phyloP scores from a whole-genome alignment of 192 early-diverging fungal species.

The Entomortierella parvispora region DNA sequence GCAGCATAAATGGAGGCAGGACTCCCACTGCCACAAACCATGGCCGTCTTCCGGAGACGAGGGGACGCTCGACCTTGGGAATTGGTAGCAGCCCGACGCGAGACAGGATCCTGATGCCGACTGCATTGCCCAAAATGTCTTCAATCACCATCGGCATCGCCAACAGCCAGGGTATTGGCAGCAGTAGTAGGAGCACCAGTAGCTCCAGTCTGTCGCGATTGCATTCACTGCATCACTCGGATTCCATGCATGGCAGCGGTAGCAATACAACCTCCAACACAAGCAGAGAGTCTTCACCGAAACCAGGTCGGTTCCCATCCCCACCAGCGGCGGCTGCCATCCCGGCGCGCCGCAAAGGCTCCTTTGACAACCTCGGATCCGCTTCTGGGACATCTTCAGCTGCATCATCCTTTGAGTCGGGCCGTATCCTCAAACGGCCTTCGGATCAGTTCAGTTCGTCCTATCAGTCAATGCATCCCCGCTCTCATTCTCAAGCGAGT shows the following conservation, averaged over 20 bases:
- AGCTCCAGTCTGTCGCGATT: constrained; percentile 46
- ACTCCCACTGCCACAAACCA: background rate
- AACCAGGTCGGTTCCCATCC: constrained; percentile 28
- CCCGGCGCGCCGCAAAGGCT: constrained; percentile 42
- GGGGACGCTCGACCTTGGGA: constrained; percentile 6
- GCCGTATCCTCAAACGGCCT: constrained; percentile 28
- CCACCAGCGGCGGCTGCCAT: constrained; percentile 32
- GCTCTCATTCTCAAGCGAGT: constrained; percentile 12
- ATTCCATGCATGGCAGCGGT: constrained; percentile 26
- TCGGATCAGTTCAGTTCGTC: constrained; percentile 46
- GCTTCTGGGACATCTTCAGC: constrained; percentile 42
- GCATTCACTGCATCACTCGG: constrained; percentile 44
- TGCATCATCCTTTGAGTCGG: constrained; percentile 44
- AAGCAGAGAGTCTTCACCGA: constrained; percentile 46
- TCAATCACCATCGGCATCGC: constrained; percentile 52
- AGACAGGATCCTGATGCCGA: constrained; percentile 43
- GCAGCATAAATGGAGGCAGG: background rate
- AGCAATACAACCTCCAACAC: constrained; percentile 13
- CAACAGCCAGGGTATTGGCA: constrained; percentile 48
- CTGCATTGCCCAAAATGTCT: constrained; percentile 23
- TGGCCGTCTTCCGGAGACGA: background rate
- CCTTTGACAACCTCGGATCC: constrained; percentile 45
- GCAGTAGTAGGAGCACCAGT: constrained; percentile 46
- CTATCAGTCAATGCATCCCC: constrained; percentile 37
- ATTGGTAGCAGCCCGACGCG: constrained; percentile 9